Evolutionary conservation across 306 rosid species (phyloP), one percentile per base, ranked within the genome.

Genomic region (Ammopiptanthus mongolicus): DNA sequence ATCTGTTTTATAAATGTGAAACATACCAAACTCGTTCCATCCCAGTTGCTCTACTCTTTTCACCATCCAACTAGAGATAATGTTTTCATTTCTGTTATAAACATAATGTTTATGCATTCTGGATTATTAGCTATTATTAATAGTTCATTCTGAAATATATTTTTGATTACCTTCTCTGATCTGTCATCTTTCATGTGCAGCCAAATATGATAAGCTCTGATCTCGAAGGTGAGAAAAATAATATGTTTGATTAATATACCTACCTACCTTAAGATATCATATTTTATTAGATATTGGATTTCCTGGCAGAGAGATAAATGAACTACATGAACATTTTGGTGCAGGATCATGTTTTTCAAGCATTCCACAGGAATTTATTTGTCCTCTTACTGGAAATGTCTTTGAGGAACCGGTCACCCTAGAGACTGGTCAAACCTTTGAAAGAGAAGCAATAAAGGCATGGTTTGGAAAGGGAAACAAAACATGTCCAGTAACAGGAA

Each of bases 361-460:
- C 83, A 85, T 80, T 80, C 96, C 90, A 3, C 73, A 71, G 59
- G 98, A 87, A 53, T 91, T 93, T 78, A 79, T 84, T 19, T 93
- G 97, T 85, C 93, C 93, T 74, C 82, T 91, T 33, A 91, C 88
- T 59, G 86, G 93, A 48, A 62, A 73, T 78, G 25, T 91, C 44
- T 89, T 91, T 77, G 90, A 91, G 75, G 96, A 93, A 66, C 98
- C 98, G 10, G 88, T 91, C 61, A 93, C 93, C 50, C 59, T 93
- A 78, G 93, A 91, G 84, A 87, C 92, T 31, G 96, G 97, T 15
- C 87, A 91, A 82, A 93, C 96, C 62, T 93, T 86, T 74, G 97
- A 93, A 80, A 79, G 74, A 64, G 75, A 72, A 23, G 92, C 96
- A 61, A 86, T 91, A 57, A 81, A 81, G 82, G 79, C 85, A 65